Evolutionary conservation across 305 asterid species (phyloP).

Genomic region (Solanum aculeatissimum): DNA sequence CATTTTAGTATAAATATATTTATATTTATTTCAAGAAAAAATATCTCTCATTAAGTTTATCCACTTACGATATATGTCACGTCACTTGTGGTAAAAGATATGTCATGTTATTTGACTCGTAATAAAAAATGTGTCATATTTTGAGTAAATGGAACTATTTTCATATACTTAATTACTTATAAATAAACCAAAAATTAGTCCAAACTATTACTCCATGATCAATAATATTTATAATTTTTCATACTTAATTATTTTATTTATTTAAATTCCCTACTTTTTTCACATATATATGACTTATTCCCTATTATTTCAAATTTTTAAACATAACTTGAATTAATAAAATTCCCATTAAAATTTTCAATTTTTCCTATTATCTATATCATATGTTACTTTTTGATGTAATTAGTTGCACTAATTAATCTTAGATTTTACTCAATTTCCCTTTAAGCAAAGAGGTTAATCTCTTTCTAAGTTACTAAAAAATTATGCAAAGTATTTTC

Average conservation of each 20-base stretch:
- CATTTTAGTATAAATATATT: too few species aligned
- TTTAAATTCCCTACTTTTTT: neutral
- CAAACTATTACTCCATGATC: neutral
- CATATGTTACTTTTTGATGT: neutral
- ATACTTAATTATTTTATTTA: neutral
- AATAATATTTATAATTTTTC: neutral
- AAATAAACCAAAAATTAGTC: neutral
- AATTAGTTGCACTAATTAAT: neutral
- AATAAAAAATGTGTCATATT: too few species aligned
- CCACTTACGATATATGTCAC: neutral
- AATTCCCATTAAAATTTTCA: neutral
- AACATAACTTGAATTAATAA: neutral
- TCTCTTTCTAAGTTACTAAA: neutral
- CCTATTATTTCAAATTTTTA: too few species aligned
- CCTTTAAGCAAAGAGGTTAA: neutral
- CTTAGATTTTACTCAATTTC: neutral
- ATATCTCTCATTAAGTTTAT: neutral
- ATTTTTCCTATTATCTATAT: neutral
- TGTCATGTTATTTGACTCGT: neutral
- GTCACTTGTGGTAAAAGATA: too few species aligned
- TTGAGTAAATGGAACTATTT: too few species aligned
- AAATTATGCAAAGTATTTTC: neutral
- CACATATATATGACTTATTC: neutral
- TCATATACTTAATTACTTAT: neutral
- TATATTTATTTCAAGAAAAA: too few species aligned